Conservation (phyloP, 192 early-diverging fungal species). For the Podila epigama region DNA sequence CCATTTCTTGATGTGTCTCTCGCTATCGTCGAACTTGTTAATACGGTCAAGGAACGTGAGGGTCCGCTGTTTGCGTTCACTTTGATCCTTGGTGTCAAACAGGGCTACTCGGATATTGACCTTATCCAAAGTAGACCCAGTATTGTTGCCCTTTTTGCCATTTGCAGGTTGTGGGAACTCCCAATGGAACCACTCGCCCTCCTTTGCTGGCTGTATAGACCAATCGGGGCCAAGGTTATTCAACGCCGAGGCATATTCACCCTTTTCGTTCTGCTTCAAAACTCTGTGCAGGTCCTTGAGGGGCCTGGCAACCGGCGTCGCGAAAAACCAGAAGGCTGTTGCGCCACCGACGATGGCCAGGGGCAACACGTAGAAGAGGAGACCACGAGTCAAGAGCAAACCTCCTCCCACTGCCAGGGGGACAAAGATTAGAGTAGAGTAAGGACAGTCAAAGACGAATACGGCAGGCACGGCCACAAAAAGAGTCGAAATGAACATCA, state of each 20-base stretch:
- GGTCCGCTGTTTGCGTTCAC: constrained; percentile 5
- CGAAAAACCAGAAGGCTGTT: constrained; percentile 1
- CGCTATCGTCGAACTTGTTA: neutral
- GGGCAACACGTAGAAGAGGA: constrained; percentile 24
- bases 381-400: constrained; percentile 18
- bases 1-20: neutral
- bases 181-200: constrained; percentile 45
- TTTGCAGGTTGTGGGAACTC: constrained; percentile 10
- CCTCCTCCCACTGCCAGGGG: constrained; percentile 20
- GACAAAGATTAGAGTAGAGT: constrained; percentile 9
- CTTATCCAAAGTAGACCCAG: constrained; percentile 6
- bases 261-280: constrained; percentile 13
- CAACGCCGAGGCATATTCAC: constrained; percentile 10
- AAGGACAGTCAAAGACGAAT: constrained; percentile 21
- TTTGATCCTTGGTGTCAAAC: constrained; percentile 32
- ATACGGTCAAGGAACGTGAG: constrained; percentile 7
- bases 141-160: neutral
- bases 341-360: constrained; percentile 19
- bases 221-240: constrained; percentile 17
- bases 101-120: constrained; percentile 27
- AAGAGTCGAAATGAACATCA: constrained; percentile 12
- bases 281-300: constrained; percentile 23
- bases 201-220: constrained; percentile 17
- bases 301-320: constrained; percentile 15
- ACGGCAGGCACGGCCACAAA: constrained; percentile 25